These are phyloP conservation scores for Fragilariopsis cylindrus DNA, from an alignment of 108 stramenopile genomes.

Conservation along the genomic window DNA sequence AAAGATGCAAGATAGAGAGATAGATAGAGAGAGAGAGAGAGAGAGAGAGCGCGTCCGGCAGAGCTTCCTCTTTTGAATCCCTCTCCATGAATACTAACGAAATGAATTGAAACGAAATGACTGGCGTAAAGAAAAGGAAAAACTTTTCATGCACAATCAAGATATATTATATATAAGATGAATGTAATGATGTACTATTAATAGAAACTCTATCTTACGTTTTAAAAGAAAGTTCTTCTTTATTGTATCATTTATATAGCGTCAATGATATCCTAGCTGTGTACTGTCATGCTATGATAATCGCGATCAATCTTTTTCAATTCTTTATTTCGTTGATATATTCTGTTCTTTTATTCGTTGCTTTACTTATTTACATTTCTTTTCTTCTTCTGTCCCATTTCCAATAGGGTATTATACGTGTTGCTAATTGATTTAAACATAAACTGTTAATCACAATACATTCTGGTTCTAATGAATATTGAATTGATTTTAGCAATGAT, in stretches of 20 bases:
- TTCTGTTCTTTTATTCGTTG: neutral
- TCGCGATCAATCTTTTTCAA: neutral
- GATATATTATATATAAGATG: neutral
- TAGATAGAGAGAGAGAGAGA: neutral
- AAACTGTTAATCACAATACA: slow-evolving; percentile 48
- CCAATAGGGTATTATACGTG: slow-evolving; percentile 36
- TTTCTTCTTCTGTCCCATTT: slow-evolving; percentile 16
- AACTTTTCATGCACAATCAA: neutral
- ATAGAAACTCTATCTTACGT: no score
- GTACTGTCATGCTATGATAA: neutral
- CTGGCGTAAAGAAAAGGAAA: neutral
- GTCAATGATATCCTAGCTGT: neutral
- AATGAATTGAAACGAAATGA: neutral
- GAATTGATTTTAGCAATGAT: slow-evolving; percentile 23
- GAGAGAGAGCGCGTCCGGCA: no score
- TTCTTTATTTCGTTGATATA: neutral
- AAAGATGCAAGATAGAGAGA: neutral
- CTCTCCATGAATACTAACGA: neutral
- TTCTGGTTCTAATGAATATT: slow-evolving; percentile 46
- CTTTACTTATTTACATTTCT: neutral
- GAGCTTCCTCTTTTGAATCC: neutral
- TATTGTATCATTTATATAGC: neutral
- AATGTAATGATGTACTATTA: neutral
- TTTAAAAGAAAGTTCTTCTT: neutral
- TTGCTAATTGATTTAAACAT: slow-evolving; percentile 44